Conservation (phyloP, 2,329 filamentous ascomycete genomes). For the Pseudogymnoascus sp. region DNA sequence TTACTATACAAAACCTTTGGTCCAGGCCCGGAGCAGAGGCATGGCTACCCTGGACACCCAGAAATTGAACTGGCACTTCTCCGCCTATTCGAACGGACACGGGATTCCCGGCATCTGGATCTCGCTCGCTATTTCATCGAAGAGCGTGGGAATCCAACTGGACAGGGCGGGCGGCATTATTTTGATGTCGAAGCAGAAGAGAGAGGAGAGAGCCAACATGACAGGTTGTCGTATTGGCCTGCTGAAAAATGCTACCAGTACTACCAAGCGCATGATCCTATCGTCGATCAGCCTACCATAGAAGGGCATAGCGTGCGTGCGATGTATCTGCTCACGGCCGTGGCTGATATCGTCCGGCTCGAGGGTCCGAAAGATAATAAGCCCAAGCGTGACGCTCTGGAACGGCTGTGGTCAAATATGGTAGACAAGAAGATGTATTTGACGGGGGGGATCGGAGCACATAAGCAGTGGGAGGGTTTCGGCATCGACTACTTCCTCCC, state of each 20-base stretch:
- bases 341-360: slow-evolving; percentile 46
- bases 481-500: slow-evolving; percentile 52
- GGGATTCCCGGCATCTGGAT: slow-evolving; percentile 33
- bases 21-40: slow-evolving; percentile 39
- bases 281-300: slow-evolving; percentile 45
- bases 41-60: slow-evolving; percentile 55
- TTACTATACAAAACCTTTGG: slow-evolving; percentile 47
- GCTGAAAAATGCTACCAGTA: slow-evolving; percentile 40
- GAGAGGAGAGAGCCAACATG: slow-evolving; percentile 43
- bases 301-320: slow-evolving; percentile 55
- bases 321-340: slow-evolving; percentile 53
- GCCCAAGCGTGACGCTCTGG: slow-evolving; percentile 30
- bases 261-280: slow-evolving; percentile 49
- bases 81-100: slow-evolving; percentile 37
- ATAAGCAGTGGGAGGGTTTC: slow-evolving; percentile 55
- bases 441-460: slow-evolving; percentile 53
- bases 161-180: slow-evolving; percentile 43
- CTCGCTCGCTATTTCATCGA: slow-evolving; percentile 51
- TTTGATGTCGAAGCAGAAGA: slow-evolving; percentile 47
- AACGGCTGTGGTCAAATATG: slow-evolving; percentile 53
- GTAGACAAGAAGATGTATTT: slow-evolving; percentile 55
- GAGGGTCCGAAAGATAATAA: slow-evolving; percentile 15
- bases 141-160: slow-evolving; percentile 48
- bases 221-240: slow-evolving; percentile 42
- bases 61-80: slow-evolving; percentile 46